Evolutionary conservation across 2,329 filamentous ascomycete genomes (phyloP).

Genomic region (Apiospora aurea): DNA sequence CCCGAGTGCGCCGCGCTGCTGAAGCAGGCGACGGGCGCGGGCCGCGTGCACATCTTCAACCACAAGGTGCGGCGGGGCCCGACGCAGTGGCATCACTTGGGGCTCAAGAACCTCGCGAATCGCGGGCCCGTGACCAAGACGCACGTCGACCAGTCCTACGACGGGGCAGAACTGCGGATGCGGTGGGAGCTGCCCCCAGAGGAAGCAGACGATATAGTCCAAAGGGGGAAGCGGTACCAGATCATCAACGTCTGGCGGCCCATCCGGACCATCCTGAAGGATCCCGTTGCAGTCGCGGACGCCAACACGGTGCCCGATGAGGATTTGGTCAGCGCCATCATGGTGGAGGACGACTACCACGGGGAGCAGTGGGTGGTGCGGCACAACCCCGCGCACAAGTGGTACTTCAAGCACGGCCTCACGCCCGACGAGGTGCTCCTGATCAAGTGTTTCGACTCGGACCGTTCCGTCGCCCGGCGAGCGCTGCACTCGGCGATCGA

Average conservation of each 20-base stretch:
- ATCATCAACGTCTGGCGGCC: conserved; percentile 61
- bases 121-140: conserved; percentile 55
- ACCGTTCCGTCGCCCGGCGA: conserved; percentile 55
- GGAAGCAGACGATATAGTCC: conserved; percentile 47
- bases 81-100: conserved; percentile 30
- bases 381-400: conserved; percentile 49
- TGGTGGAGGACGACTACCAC: conserved; percentile 28
- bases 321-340: conserved; percentile 52
- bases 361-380: conserved; percentile 55
- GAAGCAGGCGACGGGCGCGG: conserved; percentile 65
- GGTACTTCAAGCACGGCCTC: conserved; percentile 59
- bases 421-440: conserved; percentile 59
- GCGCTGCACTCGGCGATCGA: conserved; percentile 61
- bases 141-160: conserved; percentile 63
- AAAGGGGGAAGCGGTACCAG: conserved; percentile 49
- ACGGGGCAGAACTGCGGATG: conserved; percentile 46
- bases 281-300: conserved; percentile 60
- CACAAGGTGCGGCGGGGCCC: conserved; percentile 45
- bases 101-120: conserved; percentile 14
- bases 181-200: conserved; percentile 48
- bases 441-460: conserved; percentile 67
- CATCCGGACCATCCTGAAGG: conserved; percentile 56
- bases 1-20: conserved; percentile 73
- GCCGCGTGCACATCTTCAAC: conserved; percentile 47
- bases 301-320: conserved; percentile 54